Percentiles rank a stretch among this genome's conserved stretches.
Evolutionary conservation across 2,329 filamentous ascomycete genomes (phyloP).

Genomic region (Aspergillus calidoustus): DNA sequence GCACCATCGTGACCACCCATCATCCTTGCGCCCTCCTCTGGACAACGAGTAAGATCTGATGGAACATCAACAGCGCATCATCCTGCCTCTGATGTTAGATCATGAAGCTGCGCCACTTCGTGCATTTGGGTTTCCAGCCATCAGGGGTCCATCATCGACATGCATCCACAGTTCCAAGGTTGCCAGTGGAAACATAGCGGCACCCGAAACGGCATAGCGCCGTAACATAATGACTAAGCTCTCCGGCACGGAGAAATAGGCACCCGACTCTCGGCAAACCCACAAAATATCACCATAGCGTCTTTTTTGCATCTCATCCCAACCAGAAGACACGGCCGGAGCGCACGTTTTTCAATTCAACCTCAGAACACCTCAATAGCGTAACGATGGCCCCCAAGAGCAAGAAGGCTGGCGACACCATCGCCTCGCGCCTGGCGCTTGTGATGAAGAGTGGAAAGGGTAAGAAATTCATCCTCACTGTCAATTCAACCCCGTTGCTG

Average conservation of each 20-base stretch:
- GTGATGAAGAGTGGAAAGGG: constrained; percentile 65
- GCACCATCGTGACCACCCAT: background rate
- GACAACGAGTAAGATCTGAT: constrained; percentile 2
- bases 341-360: constrained; percentile 26
- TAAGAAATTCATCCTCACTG: constrained; percentile 23
- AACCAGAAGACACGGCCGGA: constrained; percentile 23
- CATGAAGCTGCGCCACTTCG: constrained; percentile 9
- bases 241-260: constrained; percentile 18
- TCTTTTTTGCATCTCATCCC: constrained; percentile 20
- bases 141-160: background rate
- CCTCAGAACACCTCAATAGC: constrained; percentile 39
- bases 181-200: no score
- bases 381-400: constrained; percentile 68
- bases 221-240: constrained; percentile 11
- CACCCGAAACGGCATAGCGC: background rate
- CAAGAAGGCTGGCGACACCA: constrained; percentile 80
- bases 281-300: constrained; percentile 24
- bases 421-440: constrained; percentile 72
- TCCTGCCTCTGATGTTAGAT: constrained; percentile 1
- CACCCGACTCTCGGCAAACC: constrained; percentile 25
- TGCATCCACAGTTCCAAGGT: background rate
- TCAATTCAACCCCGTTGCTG: constrained; percentile 2
- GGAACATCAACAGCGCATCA: constrained; percentile 9
- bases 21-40: constrained; percentile 12
- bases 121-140: constrained; percentile 5